Percentiles rank a stretch among this genome's conserved stretches.
Conservation (phyloP, 2,329 filamentous ascomycete genomes). For the Diplodia sapinea region DNA sequence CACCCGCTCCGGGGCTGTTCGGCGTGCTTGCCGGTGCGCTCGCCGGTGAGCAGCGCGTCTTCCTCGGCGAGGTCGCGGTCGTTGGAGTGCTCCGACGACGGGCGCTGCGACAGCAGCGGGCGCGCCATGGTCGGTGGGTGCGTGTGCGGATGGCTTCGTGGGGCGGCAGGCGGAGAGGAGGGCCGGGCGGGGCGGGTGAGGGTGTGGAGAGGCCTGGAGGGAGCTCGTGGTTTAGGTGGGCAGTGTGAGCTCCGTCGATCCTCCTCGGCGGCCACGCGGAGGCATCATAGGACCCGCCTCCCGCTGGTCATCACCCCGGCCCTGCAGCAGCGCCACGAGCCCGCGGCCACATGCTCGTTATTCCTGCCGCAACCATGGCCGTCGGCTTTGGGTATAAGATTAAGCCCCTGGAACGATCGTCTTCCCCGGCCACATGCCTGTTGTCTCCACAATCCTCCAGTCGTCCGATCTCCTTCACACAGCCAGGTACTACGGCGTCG, state of each 20-base stretch:
- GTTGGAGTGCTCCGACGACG: constrained; percentile 62
- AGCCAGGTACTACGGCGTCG: neutral
- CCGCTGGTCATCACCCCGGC: constrained; percentile 5
- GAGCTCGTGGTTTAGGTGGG: no score
- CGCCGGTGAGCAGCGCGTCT: constrained; percentile 66
- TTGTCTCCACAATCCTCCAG: neutral
- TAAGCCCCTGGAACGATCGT: neutral
- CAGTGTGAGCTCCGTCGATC: constrained; percentile 23
- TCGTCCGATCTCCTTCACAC: neutral
- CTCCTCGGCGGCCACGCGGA: constrained; percentile 29
- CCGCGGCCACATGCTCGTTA: neutral
- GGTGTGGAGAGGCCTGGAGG: neutral
- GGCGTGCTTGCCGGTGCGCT: constrained; percentile 43
- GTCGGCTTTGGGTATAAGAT: neutral
- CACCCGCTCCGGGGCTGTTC: constrained; percentile 45
- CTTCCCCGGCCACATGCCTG: constrained; percentile 2
- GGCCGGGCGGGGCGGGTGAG: neutral
- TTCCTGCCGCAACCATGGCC: neutral
- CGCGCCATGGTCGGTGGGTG: constrained; percentile 43
- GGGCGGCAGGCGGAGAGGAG: neutral
- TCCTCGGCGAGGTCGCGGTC: constrained; percentile 65
- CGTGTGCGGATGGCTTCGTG: constrained; percentile 4
- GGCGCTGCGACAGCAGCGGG: constrained; percentile 60
- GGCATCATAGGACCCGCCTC: constrained; percentile 12
- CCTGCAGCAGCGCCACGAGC: neutral